A percentile compares a stretch with the other conserved stretches of the same genome.
Conservation (phyloP, 306 rosid genomes). For the Dryas octopetala region DNA sequence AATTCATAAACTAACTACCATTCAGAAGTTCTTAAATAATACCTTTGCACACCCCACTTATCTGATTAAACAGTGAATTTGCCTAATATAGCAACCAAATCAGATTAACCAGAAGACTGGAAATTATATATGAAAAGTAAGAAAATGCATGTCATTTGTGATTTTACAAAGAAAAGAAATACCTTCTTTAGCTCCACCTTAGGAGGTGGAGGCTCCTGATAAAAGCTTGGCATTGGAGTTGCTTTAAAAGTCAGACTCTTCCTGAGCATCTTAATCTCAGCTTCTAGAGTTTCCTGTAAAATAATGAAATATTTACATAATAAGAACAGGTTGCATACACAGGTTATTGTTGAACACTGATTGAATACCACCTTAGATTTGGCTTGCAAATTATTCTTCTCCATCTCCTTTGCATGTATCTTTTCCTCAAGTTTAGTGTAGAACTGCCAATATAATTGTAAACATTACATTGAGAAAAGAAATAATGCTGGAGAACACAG, state of each 20-base stretch:
- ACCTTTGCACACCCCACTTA: not conserved
- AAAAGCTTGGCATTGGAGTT: conserved; percentile 48
- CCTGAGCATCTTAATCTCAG: conserved; percentile 39
- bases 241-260: conserved; percentile 41
- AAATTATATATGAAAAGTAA: not conserved
- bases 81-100: not conserved
- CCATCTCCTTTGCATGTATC: conserved; percentile 92
- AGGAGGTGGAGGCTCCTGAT: conserved; percentile 48
- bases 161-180: not conserved
- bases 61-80: not conserved
- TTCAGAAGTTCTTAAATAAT: not conserved
- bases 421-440: conserved; percentile 94
- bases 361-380: conserved; percentile 72
- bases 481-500: conserved; percentile 21
- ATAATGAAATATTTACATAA: conserved; percentile 16
- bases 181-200: conserved; percentile 44
- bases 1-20: not conserved
- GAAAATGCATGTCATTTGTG: not conserved
- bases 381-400: conserved; percentile 82
- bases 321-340: conserved; percentile 15
- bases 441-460: conserved; percentile 59
- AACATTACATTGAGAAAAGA: conserved; percentile 1
- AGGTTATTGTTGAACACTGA: conserved; percentile 17
- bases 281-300: conserved; percentile 74
- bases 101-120: conserved; percentile 1